Evolutionary conservation across 176 grass and related monocot species (phyloP).

Genomic region (Triticum dicoccoides): DNA sequence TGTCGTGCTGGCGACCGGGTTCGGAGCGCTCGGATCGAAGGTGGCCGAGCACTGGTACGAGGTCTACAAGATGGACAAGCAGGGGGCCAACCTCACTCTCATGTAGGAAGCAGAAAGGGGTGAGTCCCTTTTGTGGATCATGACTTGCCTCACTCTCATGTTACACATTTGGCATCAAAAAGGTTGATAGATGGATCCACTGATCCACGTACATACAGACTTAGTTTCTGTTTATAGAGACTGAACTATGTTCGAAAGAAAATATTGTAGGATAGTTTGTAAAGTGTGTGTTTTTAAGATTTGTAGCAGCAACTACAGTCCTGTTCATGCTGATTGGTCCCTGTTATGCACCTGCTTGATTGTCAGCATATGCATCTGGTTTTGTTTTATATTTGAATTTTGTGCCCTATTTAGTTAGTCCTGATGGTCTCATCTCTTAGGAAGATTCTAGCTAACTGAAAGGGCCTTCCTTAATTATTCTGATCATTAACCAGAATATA

Average conservation of each 20-base stretch:
- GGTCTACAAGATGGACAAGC: conserved; percentile 92
- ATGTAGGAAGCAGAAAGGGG: conserved; percentile 4
- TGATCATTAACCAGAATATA: too few relatives aligned
- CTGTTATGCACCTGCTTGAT: background rate
- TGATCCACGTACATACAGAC: background rate
- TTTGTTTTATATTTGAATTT: background rate
- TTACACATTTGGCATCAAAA: background rate
- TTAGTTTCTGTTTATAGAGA: background rate
- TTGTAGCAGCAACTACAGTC: background rate
- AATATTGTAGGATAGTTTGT: background rate
- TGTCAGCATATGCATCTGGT: background rate
- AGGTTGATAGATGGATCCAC: background rate
- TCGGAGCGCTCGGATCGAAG: conserved; percentile 48
- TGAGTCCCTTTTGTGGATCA: background rate
- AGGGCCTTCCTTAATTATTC: too few relatives aligned
- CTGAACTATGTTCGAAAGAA: background rate
- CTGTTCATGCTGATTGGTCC: conserved; percentile 5
- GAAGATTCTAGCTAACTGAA: too few relatives aligned
- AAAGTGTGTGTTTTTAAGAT: background rate
- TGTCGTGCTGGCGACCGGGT: too few relatives aligned
- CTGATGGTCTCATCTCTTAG: background rate
- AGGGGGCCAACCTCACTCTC: conserved; percentile 50
- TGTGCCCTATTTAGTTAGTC: background rate
- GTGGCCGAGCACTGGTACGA: conserved; percentile 86
- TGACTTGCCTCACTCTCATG: background rate